Evolutionary conservation across 1,284 basidiomycete species (phyloP), one percentile per base, ranked within the genome.

Genomic region (Rhizopogon hawkerae): DNA sequence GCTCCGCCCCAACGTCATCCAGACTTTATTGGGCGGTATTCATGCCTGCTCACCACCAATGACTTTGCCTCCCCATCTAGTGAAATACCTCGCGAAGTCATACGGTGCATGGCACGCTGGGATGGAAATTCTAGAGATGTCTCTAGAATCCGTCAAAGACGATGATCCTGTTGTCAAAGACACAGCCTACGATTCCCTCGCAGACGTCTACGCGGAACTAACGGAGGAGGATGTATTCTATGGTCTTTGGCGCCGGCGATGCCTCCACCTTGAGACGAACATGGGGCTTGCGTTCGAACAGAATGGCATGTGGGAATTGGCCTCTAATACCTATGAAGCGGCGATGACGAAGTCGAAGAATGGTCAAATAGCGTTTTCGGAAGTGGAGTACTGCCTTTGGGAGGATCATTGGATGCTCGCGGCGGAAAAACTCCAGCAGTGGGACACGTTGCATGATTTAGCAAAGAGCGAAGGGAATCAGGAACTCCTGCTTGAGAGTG

Each of bases 361-460:
- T 9, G 91, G 92, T 3, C 71, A 80, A 10, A 82, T 98, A 42
- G 85, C 93, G 1, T 98, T 96, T 71, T 89, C 89, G 33, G 96
- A 99, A 68, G 79, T 88, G 5, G 96, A 99, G 67, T 98, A 96
- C 66, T 92, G 90, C 60, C 74, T 99, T 14, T 99, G 96, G 96
- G 96, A 98, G 66, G 97, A 99, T 64, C 96, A 99, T 67, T 99
- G 97, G 96, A 90, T 98, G 54, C 73, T 96, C 13, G 83, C 94
- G 3, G 89, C 93, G 0, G 91, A 96, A 68, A 98, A 98, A 69
- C 74, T 99, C 23, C 96, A 98, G 65, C 89, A 98, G 60, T 99
- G 96, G 96, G 96, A 99, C 53, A 81, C 90, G 35, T 76, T 99
- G 13, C 83, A 89, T 53, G 94, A 98, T 44, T 78, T 98, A n/a